Evolutionary conservation across 2,329 filamentous ascomycete genomes (phyloP).

Genomic region (Scedosporium boydii): DNA sequence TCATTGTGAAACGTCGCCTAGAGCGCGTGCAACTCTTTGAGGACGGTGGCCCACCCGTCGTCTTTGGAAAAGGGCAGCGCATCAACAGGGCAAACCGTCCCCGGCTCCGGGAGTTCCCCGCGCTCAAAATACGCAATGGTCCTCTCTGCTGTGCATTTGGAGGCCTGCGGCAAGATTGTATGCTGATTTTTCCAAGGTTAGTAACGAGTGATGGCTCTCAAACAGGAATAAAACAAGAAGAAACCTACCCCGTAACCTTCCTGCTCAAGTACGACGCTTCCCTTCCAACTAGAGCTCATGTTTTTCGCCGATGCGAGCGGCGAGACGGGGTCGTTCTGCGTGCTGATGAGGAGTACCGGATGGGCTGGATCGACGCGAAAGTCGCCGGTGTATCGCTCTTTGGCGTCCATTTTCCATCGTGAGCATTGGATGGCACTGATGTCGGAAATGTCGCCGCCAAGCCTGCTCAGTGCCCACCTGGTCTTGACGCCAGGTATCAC

Average conservation of each 20-base stretch:
- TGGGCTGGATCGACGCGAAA: constrained; percentile 22
- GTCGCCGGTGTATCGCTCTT: constrained; percentile 9
- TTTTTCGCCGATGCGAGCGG: constrained; percentile 29
- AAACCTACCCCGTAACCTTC: constrained; percentile 26
- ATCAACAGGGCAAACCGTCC: constrained; percentile 21
- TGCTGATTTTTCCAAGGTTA: constrained; percentile 10
- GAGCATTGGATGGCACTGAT: not conserved
- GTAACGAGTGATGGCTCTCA: no score
- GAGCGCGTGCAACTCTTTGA: not conserved
- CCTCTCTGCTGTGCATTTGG: constrained; percentile 18
- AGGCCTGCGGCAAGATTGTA: constrained; percentile 16
- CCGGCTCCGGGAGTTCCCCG: constrained; percentile 22
- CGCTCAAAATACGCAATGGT: constrained; percentile 22
- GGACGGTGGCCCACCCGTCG: not conserved
- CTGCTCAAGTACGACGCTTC: constrained; percentile 26
- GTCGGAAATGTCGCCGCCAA: not conserved
- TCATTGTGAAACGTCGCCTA: no score
- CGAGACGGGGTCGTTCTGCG: constrained; percentile 39
- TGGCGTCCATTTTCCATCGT: constrained; percentile 6
- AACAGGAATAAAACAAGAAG: not conserved
- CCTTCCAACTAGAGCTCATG: constrained; percentile 23
- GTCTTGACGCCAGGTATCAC: constrained; percentile 1
- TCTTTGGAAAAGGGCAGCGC: constrained; percentile 7
- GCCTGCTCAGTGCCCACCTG: not conserved
- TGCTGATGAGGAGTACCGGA: constrained; percentile 22